These are phyloP conservation scores for Raddia guianensis DNA, from an alignment of 176 grass and related monocot genomes.

Conservation along the genomic window DNA sequence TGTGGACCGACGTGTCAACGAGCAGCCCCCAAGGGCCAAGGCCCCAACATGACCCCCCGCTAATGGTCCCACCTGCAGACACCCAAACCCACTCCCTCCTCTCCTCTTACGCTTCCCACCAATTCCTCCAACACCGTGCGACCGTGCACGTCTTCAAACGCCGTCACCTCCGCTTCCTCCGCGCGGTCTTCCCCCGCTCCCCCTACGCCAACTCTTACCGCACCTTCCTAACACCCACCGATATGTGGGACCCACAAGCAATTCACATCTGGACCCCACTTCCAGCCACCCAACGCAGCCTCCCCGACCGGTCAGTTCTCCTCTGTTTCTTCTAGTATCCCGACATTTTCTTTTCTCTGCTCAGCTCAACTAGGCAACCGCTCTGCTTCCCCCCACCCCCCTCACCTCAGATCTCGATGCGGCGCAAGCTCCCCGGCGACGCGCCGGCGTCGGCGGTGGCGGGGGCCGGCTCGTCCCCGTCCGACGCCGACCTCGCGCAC, in stretches of 20 bases:
- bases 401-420: conserved; percentile 53
- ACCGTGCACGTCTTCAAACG: not conserved
- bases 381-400: conserved; percentile 23
- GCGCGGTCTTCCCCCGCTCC: not conserved
- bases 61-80: not conserved
- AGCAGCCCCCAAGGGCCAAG: not conserved
- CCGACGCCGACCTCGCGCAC: conserved; percentile 60
- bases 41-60: not conserved
- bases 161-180: conserved; percentile 43
- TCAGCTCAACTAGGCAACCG: conserved; percentile 34
- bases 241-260: not conserved
- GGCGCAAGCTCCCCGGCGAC: conserved; percentile 54
- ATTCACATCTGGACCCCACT: conserved; percentile 8
- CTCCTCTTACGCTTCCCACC: not conserved
- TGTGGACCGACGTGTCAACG: not conserved
- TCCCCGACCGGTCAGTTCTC: not conserved
- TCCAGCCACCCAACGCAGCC: conserved; percentile 28
- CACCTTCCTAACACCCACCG: not conserved
- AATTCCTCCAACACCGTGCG: not conserved
- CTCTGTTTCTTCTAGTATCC: conserved; percentile 30
- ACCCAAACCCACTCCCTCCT: not conserved
- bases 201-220: not conserved
- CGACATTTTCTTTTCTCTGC: not conserved
- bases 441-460: conserved; percentile 26
- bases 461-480: conserved; percentile 18